A percentile compares a stretch with the other conserved stretches of the same genome.
Evolutionary conservation across 371 early-diverging fungal genomes (phyloP).

Genomic region (Syncephalastrum sp.): DNA sequence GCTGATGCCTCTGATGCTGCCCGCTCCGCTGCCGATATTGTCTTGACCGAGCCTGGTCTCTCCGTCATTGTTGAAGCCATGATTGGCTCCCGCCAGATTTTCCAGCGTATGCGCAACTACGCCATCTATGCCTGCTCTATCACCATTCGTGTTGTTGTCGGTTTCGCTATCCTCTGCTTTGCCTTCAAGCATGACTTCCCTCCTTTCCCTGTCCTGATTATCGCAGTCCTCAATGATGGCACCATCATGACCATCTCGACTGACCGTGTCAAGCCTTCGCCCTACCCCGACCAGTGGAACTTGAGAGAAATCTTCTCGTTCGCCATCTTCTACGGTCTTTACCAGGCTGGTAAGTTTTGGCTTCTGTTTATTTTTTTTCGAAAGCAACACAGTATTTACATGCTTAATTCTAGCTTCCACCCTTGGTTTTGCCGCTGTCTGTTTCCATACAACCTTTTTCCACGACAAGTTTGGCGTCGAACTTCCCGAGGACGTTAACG

Average conservation of each 20-base stretch:
- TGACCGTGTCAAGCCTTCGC: slow-evolving; percentile 48
- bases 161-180: slow-evolving; percentile 51
- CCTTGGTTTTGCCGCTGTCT: slow-evolving; percentile 39
- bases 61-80: slow-evolving; percentile 62
- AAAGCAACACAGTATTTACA: too few relatives aligned
- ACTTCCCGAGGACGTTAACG: slow-evolving; percentile 26
- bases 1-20: slow-evolving; percentile 72
- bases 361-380: too few relatives aligned
- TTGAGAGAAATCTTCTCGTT: slow-evolving; percentile 47
- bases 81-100: slow-evolving; percentile 58
- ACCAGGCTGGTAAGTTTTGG: slow-evolving; percentile 23
- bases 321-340: slow-evolving; percentile 47
- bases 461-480: slow-evolving; percentile 37
- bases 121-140: slow-evolving; percentile 52
- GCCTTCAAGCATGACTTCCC: slow-evolving; percentile 54
- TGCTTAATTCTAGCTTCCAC: slow-evolving; percentile 23
- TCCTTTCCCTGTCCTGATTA: slow-evolving; percentile 50
- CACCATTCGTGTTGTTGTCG: slow-evolving; percentile 55
- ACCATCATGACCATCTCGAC: slow-evolving; percentile 53
- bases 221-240: slow-evolving; percentile 52
- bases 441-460: slow-evolving; percentile 42
- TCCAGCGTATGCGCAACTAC: slow-evolving; percentile 61
- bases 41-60: slow-evolving; percentile 70
- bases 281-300: slow-evolving; percentile 50
- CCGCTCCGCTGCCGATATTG: slow-evolving; percentile 69